Percentiles rank a stretch among this genome's conserved stretches.
Evolutionary conservation across 805 yeast species (phyloP).

Genomic region (Scheffersomyces ergatensis): DNA sequence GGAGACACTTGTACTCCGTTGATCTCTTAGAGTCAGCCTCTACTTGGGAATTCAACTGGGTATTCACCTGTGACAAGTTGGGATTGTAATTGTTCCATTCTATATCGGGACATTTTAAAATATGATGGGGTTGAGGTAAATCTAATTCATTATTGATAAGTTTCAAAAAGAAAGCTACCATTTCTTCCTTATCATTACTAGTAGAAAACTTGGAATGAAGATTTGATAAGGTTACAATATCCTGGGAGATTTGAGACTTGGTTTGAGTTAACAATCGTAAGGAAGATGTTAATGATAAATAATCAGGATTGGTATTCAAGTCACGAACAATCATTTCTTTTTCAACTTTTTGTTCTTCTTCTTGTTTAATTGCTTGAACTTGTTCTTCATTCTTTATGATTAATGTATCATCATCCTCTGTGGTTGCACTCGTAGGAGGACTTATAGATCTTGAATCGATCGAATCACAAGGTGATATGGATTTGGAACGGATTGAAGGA

Average conservation of each 20-base stretch:
- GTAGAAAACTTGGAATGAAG: constrained; percentile 8
- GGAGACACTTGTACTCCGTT: no score
- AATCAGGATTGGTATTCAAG: constrained; percentile 28
- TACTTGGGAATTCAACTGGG: constrained; percentile 15
- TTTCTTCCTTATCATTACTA: constrained; percentile 16
- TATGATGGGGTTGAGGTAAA: constrained; percentile 30
- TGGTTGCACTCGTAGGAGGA: not conserved
- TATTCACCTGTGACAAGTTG: constrained; percentile 20
- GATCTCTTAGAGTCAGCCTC: no score
- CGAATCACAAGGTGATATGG: constrained; percentile 2
- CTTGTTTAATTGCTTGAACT: not conserved
- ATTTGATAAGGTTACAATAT: constrained; percentile 30
- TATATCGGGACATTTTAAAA: constrained; percentile 31
- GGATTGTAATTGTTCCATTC: constrained; percentile 39
- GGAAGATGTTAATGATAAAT: constrained; percentile 30
- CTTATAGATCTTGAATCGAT: not conserved
- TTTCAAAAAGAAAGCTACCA: constrained; percentile 31
- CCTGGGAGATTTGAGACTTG: constrained; percentile 20
- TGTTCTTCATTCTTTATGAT: not conserved
- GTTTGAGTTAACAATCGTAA: constrained; percentile 24
- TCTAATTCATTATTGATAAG: constrained; percentile 29
- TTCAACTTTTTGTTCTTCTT: not conserved
- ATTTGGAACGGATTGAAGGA: constrained; percentile 4
- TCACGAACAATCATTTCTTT: not conserved
- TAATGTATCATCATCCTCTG: constrained; percentile 1